Base-by-base conservation (phyloP, 345 rosid genomes). In the Citrus mangshanensis region DNA sequence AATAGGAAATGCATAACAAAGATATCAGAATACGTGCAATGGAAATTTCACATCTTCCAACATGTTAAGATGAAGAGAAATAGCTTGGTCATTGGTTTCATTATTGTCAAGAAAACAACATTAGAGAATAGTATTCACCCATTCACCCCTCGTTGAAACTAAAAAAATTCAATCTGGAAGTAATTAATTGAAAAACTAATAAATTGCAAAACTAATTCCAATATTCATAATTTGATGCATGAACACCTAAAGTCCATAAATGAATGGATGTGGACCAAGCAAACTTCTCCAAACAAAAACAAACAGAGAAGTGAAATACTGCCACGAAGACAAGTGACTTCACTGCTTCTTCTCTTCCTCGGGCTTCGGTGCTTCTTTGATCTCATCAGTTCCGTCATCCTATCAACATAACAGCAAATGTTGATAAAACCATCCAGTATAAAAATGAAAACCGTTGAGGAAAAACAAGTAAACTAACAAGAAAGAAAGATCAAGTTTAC, bases 311-410 rank as follows among this genome's bases (percentile, higher is more conserved):
- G 81, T 70, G 68, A 77, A 64, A 58, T 30, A 61, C 69, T 77
- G 25, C 28, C 49, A 8, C 8, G 1, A 73, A 38, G 34, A 73
- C 10, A 70, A 32, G 77, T 16, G 18, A 69, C 76, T 70, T 86
- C 87, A 84, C 85, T 82, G 79, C 79, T 80, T 81, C 75, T 76
- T 78, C 83, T 83, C 86, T 2, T 77, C 87, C 77, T 86, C 89
- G 7, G 67, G 77, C 75, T 86, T 86, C 35, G 87, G 51, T 37
- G 84, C 87, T 75, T 82, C 89, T 78, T 86, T 86, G 81, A 86
- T 86, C 64, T 86, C 89, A 35, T 86, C 87, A 1, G 89, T 73
- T 32, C 87, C 89, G 9, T 86, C 87, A 32, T 86, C 89, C 89
- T 86, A 66, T 19, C 73, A 9, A 37, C 58, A 78, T 40, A 13